Evolutionary conservation across 2,329 filamentous ascomycete species (phyloP).

Genomic region (Moelleriella libera): DNA sequence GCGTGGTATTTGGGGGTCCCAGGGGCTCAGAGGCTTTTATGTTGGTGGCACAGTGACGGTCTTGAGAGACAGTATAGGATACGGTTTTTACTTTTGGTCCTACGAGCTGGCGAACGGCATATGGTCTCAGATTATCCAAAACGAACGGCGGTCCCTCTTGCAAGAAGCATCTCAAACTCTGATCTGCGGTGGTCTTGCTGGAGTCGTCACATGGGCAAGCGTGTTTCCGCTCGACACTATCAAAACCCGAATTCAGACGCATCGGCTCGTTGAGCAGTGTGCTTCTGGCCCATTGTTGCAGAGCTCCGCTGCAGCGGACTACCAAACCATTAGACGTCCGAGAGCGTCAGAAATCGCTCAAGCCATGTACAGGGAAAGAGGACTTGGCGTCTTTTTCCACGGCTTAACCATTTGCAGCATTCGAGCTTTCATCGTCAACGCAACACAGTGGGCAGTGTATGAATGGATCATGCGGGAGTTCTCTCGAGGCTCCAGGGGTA

Average conservation of each 20-base stretch:
- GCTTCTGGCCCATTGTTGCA: not conserved
- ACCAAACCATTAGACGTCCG: slow-evolving; percentile 12
- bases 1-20: slow-evolving; percentile 39
- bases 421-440: slow-evolving; percentile 84
- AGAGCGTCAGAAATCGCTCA: slow-evolving; percentile 50
- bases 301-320: not conserved
- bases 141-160: slow-evolving; percentile 11
- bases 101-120: slow-evolving; percentile 63
- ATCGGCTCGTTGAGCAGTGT: slow-evolving; percentile 22
- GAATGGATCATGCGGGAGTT: slow-evolving; percentile 68
- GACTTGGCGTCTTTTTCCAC: slow-evolving; percentile 51
- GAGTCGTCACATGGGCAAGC: slow-evolving; percentile 76
- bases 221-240: slow-evolving; percentile 87
- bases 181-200: slow-evolving; percentile 75
- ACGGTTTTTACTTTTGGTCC: slow-evolving; percentile 94
- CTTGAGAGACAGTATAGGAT: slow-evolving; percentile 76
- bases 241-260: slow-evolving; percentile 83
- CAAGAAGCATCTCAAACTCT: slow-evolving; percentile 50
- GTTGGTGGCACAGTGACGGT: slow-evolving; percentile 71
- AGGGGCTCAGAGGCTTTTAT: slow-evolving; percentile 60
- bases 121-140: slow-evolving; percentile 23
- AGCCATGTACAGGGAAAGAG: slow-evolving; percentile 50
- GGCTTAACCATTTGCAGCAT: slow-evolving; percentile 71
- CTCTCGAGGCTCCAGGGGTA: slow-evolving; percentile 7
- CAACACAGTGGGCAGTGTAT: slow-evolving; percentile 83